Conservation (phyloP, 2,329 filamentous ascomycete species). For the Fusarium sp. region DNA sequence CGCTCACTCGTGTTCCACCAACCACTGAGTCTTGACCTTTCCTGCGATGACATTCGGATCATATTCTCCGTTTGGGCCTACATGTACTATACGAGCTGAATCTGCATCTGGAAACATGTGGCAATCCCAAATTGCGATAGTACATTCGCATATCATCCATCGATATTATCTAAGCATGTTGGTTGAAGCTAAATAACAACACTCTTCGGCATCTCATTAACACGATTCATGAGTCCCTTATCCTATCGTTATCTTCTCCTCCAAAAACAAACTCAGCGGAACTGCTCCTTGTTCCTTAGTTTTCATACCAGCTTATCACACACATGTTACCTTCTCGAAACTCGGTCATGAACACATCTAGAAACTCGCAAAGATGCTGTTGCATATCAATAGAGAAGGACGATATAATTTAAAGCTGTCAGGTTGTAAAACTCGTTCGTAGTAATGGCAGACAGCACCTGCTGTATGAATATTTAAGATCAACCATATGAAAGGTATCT, state of each 20-base stretch:
- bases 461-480: conserved; percentile 49
- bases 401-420: conserved; percentile 41
- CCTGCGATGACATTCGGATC: neutral
- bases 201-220: conserved; percentile 42
- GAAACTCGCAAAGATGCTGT: conserved; percentile 38
- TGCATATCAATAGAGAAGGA: conserved; percentile 43
- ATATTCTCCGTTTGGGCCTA: neutral
- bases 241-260: conserved; percentile 34
- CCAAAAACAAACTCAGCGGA: conserved; percentile 47
- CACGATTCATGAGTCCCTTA: conserved; percentile 37
- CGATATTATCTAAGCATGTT: neutral
- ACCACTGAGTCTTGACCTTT: neutral
- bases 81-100: neutral
- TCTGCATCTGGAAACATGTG: neutral
- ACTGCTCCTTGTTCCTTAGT: conserved; percentile 37
- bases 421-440: conserved; percentile 41
- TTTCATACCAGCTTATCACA: conserved; percentile 48
- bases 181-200: conserved; percentile 36
- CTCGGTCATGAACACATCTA: conserved; percentile 37
- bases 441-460: conserved; percentile 46
- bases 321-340: conserved; percentile 44
- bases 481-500: conserved; percentile 43
- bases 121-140: neutral
- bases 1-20: conserved; percentile 11
- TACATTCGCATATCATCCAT: neutral